Conservation (phyloP, 2,329 filamentous ascomycete species). For the Aspergillus pseudoviridinutans region DNA sequence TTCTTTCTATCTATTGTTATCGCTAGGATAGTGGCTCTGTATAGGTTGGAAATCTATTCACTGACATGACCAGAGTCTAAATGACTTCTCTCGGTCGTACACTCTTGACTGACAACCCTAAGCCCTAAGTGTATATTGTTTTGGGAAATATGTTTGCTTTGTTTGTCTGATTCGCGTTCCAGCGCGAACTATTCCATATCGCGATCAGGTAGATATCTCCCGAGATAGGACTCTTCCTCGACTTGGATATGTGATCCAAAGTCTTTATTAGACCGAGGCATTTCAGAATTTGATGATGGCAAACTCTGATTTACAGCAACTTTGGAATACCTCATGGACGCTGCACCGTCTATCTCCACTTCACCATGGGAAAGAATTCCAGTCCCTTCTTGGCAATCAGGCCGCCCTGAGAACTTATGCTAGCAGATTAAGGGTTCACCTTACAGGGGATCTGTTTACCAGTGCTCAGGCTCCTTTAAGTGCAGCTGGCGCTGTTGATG, state of each 20-base stretch:
- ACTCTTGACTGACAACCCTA: neutral
- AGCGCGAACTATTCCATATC: neutral
- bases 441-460: conserved; percentile 48
- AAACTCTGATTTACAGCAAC: conserved; percentile 29
- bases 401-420: conserved; percentile 44
- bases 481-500: conserved; percentile 24
- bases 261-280: neutral
- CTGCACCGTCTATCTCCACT: conserved; percentile 53
- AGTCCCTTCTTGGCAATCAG: conserved; percentile 31
- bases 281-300: conserved; percentile 18
- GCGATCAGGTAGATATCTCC: neutral
- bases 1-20: neutral
- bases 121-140: neutral
- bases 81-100: neutral
- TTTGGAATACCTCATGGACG: conserved; percentile 53
- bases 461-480: conserved; percentile 40
- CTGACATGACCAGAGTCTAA: neutral
- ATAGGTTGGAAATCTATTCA: neutral
- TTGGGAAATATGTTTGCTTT: neutral
- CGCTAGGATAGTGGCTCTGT: neutral
- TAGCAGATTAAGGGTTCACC: conserved; percentile 44
- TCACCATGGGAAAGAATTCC: conserved; percentile 42
- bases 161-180: neutral
- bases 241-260: neutral
- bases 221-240: neutral